Evolutionary conservation across 331 rosid species (phyloP), one percentile per base, ranked within the genome.

Genomic region (Quercus lobata): DNA sequence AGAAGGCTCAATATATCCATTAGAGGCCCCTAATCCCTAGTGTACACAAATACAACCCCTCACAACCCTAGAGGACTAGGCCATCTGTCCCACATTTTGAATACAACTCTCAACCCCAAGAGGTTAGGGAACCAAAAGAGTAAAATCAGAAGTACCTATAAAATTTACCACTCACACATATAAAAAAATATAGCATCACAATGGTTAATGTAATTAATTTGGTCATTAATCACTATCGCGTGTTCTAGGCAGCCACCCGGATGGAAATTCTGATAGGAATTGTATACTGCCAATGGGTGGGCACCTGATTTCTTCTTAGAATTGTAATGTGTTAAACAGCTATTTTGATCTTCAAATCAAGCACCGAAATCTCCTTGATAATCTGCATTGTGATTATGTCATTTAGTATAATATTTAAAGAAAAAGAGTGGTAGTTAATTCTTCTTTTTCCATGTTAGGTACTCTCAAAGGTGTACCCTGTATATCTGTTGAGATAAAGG

Each of bases 401-500:
- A 16, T 65, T 72, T 19, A 60, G 44, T 72, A n/a, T 68, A 66
- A 0, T 17, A 18, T 66, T 56, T 56, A 41, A 3, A 57, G 66
- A 22, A 60, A 73, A 27, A 72, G 70, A 53, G 35, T 73, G 73
- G 73, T 74, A 35, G 22, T 78, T 71, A 56, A 57, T 70, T 76
- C 41, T 16, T 16, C 15, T 57, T 74, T 78, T 75, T 84, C 46
- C 71, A 57, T 85, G 89, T 84, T 86, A 92, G 99, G 90, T 79
- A 79, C 79, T 75, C 82, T 32, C 18, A 88, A 76, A 76, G 87
- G 82, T 56, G 85, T 72, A 60, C 82, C 88, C 29, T 89, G 93
- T 86, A 82, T 96, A 84, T 90, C 93, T 82, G 90, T 96, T 62
- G 98, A 96, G 94, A 90, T 95, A 83, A 95, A 93, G 97, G 99